phyloP scores from a whole-genome alignment of 2,329 filamentous ascomycete genomes.

The Rosellinia necatrix region DNA sequence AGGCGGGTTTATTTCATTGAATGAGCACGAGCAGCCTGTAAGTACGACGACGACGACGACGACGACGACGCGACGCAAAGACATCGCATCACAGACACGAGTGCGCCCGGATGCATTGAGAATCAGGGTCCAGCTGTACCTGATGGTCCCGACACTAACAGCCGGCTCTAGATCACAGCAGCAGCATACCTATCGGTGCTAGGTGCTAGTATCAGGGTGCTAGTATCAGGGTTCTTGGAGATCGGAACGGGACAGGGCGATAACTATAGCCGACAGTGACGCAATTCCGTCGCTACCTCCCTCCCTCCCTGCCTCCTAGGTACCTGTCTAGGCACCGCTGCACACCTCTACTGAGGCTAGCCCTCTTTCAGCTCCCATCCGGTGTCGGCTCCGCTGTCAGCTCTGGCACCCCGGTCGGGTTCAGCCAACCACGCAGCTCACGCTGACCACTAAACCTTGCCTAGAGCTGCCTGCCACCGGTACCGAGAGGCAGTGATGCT shows the following conservation, averaged over 20 bases:
- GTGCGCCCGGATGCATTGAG: neutral
- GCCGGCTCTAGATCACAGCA: neutral
- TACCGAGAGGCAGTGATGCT: constrained; percentile 36
- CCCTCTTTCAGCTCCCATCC: neutral
- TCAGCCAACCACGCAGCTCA: constrained; percentile 19
- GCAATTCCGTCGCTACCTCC: neutral
- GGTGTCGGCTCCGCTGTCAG: neutral
- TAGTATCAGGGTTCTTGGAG: too few relatives aligned
- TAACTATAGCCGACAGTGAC: too few relatives aligned
- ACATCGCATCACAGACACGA: neutral
- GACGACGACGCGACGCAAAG: too few relatives aligned
- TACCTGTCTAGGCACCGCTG: too few relatives aligned
- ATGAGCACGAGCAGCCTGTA: too few relatives aligned
- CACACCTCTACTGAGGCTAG: too few relatives aligned
- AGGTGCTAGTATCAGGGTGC: too few relatives aligned
- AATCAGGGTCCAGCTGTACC: neutral
- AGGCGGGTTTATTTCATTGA: too few relatives aligned
- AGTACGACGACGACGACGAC: neutral
- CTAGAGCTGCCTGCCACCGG: neutral
- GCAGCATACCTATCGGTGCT: neutral
- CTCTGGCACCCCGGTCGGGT: neutral
- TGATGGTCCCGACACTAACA: neutral
- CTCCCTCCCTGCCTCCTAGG: neutral
- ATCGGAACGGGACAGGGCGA: too few relatives aligned
- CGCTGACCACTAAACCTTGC: neutral